Conservation (phyloP, 345 rosid species). For the Eucalyptus caleyi region DNA sequence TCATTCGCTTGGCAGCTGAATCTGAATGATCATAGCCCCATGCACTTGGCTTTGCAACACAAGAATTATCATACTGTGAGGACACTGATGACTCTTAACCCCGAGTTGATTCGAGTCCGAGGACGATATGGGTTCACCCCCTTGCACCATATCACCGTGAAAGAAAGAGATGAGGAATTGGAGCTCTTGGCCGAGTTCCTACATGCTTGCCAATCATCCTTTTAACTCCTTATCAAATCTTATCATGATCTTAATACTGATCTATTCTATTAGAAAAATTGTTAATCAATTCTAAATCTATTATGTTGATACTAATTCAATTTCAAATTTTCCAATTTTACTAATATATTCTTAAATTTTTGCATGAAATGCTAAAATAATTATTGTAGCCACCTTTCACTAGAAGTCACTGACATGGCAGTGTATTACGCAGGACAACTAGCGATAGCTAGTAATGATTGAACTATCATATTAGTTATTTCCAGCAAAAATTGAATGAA, state of each 20-base stretch:
- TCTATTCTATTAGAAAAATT: too few species aligned
- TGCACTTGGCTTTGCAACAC: too few species aligned
- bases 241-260: too few species aligned
- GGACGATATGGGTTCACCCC: fast-evolving
- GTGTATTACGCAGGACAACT: fast-evolving
- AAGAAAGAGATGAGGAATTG: fast-evolving
- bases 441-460: too few species aligned
- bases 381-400: too few species aligned
- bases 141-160: fast-evolving
- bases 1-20: fast-evolving
- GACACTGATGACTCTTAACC: fast-evolving
- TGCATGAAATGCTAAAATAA: too few species aligned
- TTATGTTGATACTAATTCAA: fast-evolving
- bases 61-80: fast-evolving
- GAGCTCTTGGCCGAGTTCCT: not conserved
- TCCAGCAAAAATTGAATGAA: fast-evolving
- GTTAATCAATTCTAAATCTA: too few species aligned
- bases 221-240: too few species aligned
- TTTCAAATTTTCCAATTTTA: too few species aligned
- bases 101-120: fast-evolving
- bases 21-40: fast-evolving
- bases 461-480: fast-evolving
- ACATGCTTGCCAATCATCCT: not conserved
- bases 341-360: too few species aligned
- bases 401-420: too few species aligned